Evolutionary conservation across 108 stramenopile species (phyloP), one percentile per base, ranked within the genome.

Genomic region (Asterionellopsis glacialis): DNA sequence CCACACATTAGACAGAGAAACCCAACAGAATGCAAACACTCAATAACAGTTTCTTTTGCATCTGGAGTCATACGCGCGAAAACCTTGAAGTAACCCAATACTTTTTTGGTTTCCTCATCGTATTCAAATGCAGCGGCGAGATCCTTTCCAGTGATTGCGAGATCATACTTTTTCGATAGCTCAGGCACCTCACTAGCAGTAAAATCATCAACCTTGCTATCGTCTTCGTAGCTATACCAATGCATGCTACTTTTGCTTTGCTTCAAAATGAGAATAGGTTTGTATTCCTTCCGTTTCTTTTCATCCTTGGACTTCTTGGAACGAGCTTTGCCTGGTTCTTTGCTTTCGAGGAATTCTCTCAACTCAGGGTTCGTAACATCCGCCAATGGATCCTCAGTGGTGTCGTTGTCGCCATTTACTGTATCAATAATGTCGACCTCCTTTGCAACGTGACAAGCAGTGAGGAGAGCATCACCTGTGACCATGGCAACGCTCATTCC

Each of bases 61-160:
- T 97, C 96, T 16, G 97, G 97, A 13, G 90, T 85, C 96, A 97
- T 98, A 18, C 97, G 72, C 21, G 97, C 95, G 74, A 96, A 98
- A 9, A 98, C 91, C 28, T 93, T 90, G 60, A 97, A 85, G 68
- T 89, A 76, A 12, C 69, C 82, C 9, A 97, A 81, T 9, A 83
- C 72, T 33, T 67, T 74, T 57, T 73, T 79, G 10, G 87, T 92
- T 9, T 70, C 82, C 0, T 58, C 60, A 57, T 93, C 88, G 27
- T 69, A 77, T 55, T 89, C 86, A 40, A 91, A 85, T 22, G 94
- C 94, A 23, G 72, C 55, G 5, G 73, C 77, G 19, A 95, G 82
- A 41, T 69, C 76, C 58, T 73, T 81, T 0, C 95, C 95, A 3
- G 91, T 95, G 9, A 83, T 87, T 10, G 94, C 93, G 24, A 96